Percentiles rank a stretch among this genome's conserved stretches.
Conservation (phyloP, 148 eudicot genomes). For the Camellia lanceoleosa region DNA sequence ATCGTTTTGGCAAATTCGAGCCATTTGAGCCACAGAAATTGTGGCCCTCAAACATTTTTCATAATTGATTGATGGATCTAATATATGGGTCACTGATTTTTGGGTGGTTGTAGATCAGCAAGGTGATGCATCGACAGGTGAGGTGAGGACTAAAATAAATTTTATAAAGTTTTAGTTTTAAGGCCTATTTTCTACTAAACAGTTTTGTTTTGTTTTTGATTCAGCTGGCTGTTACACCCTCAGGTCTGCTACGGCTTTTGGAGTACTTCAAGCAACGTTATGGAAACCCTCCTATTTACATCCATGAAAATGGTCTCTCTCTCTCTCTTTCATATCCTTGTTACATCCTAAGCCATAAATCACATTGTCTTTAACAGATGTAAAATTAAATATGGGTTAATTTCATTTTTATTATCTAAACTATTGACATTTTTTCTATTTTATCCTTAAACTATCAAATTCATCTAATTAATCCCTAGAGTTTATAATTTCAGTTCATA, state of each 20-base stretch:
- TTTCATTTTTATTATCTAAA: too few species aligned
- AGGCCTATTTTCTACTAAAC: neutral
- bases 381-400: too few species aligned
- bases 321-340: neutral
- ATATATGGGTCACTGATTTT: neutral
- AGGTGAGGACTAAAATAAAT: conserved; percentile 13
- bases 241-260: conserved; percentile 29
- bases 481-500: too few species aligned
- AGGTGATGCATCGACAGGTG: neutral
- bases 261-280: conserved; percentile 47
- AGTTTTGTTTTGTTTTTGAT: neutral
- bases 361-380: too few species aligned
- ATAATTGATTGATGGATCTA: neutral
- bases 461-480: too few species aligned
- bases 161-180: neutral
- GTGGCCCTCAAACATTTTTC: too few species aligned
- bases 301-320: conserved; percentile 48
- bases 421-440: too few species aligned
- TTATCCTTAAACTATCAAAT: too few species aligned
- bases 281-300: conserved; percentile 46
- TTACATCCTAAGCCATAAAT: too few species aligned
- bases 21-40: too few species aligned
- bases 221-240: conserved; percentile 31
- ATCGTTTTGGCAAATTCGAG: too few species aligned
- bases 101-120: conserved; percentile 7